Evolutionary conservation across 441 rosid genomes (phyloP), one percentile per base, ranked within the genome.

Genomic region (Bocquillonia castaneifolia): DNA sequence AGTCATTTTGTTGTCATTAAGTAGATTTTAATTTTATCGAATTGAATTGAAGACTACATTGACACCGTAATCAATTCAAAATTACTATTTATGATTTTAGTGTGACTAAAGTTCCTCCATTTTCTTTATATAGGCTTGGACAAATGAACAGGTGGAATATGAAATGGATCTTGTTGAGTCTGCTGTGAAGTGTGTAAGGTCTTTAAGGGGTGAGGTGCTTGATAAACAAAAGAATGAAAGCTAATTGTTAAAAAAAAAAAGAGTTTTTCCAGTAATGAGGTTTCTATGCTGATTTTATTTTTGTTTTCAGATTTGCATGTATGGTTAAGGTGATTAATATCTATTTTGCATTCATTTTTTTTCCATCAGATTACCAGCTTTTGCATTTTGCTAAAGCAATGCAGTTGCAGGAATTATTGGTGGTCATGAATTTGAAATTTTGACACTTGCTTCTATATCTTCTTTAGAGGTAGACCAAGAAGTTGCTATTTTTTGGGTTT

Each of bases 181-280:
- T 15, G 79, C 86, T 0, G 97, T 88, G 65, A 90, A 83, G 81
- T 76, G 82, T 74, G 71, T 94, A 53, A 77, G 98, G 71, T 90
- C 96, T 28, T 82, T 90, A 64, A 79, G 90, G 77, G 92, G 96
- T 20, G 88, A 82, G 76, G 85, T 85, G 72, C 87, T 84, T 62
- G 85, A 85, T 50, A 88, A 88, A 79, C 91, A 84, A 68, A 88
- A 80, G 76, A 88, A 87, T 82, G 96, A 87, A 77, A 90, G 93
- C 97, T 90, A 70, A 61, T 42, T 45, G 40, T 59, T 64, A 29
- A 50, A 13, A 6, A 25, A 29, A 59, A 29, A 14, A 17, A 18
- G 3, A 17, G 14, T 39, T 56, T 23, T 65, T 14, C 52, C 29
- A 45, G 55, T 36, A 50, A 2, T 26, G 22, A 59, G 3, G 9